phyloP scores from a whole-genome alignment of 805 yeast genomes.

The Yarrowia hollandica region DNA sequence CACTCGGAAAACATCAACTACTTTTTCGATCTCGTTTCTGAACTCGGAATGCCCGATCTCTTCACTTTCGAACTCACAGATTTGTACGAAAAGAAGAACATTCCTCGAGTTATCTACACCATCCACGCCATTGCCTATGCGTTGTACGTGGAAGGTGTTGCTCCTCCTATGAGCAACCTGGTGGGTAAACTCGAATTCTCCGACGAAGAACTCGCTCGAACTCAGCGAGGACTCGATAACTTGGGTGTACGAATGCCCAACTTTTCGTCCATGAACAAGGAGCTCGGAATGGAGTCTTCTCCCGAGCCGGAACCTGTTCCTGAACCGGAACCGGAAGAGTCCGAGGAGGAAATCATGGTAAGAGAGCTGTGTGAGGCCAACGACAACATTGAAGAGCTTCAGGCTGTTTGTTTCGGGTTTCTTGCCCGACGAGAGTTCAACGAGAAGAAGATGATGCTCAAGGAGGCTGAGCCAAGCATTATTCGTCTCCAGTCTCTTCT shows the following conservation, averaged over 20 bases:
- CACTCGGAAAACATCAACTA: conserved; percentile 91
- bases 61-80: conserved; percentile 92
- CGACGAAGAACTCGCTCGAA: conserved; percentile 64
- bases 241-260: conserved; percentile 74
- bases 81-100: conserved; percentile 83
- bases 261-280: conserved; percentile 56
- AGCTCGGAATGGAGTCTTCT: conserved; percentile 42
- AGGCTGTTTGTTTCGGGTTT: conserved; percentile 71
- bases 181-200: conserved; percentile 64
- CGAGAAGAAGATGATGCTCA: neutral
- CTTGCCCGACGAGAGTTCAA: conserved; percentile 47
- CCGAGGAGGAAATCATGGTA: conserved; percentile 40
- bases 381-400: conserved; percentile 52
- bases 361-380: conserved; percentile 38
- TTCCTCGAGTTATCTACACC: conserved; percentile 92
- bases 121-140: conserved; percentile 83
- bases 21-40: conserved; percentile 67
- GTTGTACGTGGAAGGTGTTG: conserved; percentile 56
- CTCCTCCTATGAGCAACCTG: conserved; percentile 62
- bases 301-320: conserved; percentile 29
- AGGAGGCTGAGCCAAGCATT: neutral
- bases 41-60: conserved; percentile 76
- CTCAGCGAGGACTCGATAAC: conserved; percentile 63
- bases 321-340: conserved; percentile 30
- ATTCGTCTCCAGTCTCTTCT: neutral